These are phyloP conservation scores for Sordariomycetes sp. DNA, from an alignment of 2,329 filamentous ascomycete genomes.

Conservation along the genomic window DNA sequence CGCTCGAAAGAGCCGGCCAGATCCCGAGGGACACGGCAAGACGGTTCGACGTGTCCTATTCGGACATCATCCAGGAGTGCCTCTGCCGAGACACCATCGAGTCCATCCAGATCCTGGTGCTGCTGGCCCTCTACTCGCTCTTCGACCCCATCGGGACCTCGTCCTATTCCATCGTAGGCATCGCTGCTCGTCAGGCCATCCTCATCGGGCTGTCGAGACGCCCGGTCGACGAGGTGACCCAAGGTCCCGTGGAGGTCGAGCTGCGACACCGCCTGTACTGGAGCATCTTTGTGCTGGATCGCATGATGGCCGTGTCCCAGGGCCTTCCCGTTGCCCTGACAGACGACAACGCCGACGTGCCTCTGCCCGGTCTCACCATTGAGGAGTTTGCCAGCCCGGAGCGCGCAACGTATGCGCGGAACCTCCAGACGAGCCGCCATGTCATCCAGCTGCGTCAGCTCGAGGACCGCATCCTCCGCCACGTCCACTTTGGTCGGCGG, in stretches of 20 bases:
- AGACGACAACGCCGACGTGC: constrained; percentile 28
- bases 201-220: constrained; percentile 25
- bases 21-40: constrained; percentile 20
- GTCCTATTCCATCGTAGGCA: constrained; percentile 28
- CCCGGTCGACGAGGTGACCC: constrained; percentile 13
- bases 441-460: constrained; percentile 33
- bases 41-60: constrained; percentile 28
- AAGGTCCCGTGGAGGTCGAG: constrained; percentile 16
- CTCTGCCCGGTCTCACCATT: constrained; percentile 32
- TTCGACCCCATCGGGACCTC: constrained; percentile 30
- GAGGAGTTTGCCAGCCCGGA: constrained; percentile 32
- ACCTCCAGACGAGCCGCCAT: constrained; percentile 33
- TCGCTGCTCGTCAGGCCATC: constrained; percentile 28
- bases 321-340: constrained; percentile 28
- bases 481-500: constrained; percentile 22
- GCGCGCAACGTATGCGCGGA: constrained; percentile 24
- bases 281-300: constrained; percentile 34
- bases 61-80: constrained; percentile 30
- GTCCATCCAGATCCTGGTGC: constrained; percentile 29
- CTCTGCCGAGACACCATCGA: constrained; percentile 22
- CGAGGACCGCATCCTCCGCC: constrained; percentile 25
- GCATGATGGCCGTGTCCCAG: constrained; percentile 32
- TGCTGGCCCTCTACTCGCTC: constrained; percentile 31
- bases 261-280: constrained; percentile 30
- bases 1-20: constrained; percentile 30